Evolutionary conservation across 106 monocot species (phyloP), one percentile per base, ranked within the genome.

Genomic region (Narthecium ossifragum): DNA sequence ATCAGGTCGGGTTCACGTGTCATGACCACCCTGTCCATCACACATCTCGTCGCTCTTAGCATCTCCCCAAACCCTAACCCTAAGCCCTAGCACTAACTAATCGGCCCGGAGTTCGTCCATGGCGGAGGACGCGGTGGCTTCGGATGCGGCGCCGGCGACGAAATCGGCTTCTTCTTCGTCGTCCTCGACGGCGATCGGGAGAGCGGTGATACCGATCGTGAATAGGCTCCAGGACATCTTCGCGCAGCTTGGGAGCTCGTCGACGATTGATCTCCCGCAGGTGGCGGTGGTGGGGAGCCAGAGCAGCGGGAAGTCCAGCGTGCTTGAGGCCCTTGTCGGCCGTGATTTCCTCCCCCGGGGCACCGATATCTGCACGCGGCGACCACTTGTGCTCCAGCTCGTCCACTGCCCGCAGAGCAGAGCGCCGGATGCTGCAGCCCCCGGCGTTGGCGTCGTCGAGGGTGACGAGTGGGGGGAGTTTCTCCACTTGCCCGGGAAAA

Each of bases 381-480:
- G 90, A 15, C 85, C 85, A 15, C 76, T 90, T 17, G 89, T 90
- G 34, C 70, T 90, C 51, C 89, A 90, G 83, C 77, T 90, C 38
- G 90, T 90, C 26, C 85, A 90, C 61, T 53, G 31, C 8, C 75
- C 75, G 1, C 46, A 66, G n/a, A n/a, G n/a, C n/a, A n/a, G n/a
- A n/a, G n/a, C n/a, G n/a, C n/a, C n/a, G n/a, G n/a, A n/a, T n/a
- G n/a, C n/a, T n/a, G n/a, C n/a, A n/a, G n/a, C n/a, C n/a, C n/a
- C n/a, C 53, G 32, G 46, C 30, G 70, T 41, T 0, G 74, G 25
- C 4, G 74, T 53, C 0, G 68, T 23, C 15, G 75, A 73, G 20
- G 72, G 48, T 29, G 87, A 87, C 12, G 85, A 90, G 75, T 88
- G 88, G 85, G 83, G 88, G 32, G 93, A 93, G 80, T 93, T 93